phyloP scores from a whole-genome alignment of 2,329 filamentous ascomycete genomes.

The Orbilia brochopaga region DNA sequence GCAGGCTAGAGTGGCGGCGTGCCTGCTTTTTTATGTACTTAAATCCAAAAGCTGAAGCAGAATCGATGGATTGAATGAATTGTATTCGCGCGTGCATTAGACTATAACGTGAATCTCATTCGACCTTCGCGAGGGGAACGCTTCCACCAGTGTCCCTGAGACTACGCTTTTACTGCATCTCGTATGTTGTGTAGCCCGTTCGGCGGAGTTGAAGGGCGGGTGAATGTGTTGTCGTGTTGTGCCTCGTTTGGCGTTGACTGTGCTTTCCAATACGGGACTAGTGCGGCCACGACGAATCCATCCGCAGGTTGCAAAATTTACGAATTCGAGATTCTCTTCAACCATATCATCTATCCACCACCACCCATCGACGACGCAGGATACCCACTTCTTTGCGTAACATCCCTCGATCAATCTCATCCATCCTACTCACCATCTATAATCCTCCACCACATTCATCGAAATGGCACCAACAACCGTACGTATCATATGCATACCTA shows the following conservation, averaged over 20 bases:
- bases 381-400: constrained; percentile 55
- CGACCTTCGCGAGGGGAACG: no score
- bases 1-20: not conserved
- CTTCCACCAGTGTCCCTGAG: no score
- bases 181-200: not conserved
- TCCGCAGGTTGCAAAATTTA: constrained; percentile 7
- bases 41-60: constrained; percentile 20
- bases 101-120: no score
- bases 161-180: no score
- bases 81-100: no score
- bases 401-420: constrained; percentile 18
- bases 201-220: not conserved
- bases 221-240: constrained; percentile 34
- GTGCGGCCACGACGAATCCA: not conserved
- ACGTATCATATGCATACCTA: constrained; percentile 29
- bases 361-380: constrained; percentile 53
- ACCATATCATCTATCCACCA: constrained; percentile 3
- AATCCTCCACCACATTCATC: constrained; percentile 51
- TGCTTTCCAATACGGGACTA: constrained; percentile 34
- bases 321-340: not conserved
- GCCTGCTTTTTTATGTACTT: constrained; percentile 10
- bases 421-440: constrained; percentile 56
- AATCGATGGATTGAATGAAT: constrained; percentile 3
- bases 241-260: constrained; percentile 44
- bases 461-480: constrained; percentile 44